These are phyloP conservation scores for Piper betle DNA, from an alignment of 164 flowering plant genomes.

Conservation along the genomic window DNA sequence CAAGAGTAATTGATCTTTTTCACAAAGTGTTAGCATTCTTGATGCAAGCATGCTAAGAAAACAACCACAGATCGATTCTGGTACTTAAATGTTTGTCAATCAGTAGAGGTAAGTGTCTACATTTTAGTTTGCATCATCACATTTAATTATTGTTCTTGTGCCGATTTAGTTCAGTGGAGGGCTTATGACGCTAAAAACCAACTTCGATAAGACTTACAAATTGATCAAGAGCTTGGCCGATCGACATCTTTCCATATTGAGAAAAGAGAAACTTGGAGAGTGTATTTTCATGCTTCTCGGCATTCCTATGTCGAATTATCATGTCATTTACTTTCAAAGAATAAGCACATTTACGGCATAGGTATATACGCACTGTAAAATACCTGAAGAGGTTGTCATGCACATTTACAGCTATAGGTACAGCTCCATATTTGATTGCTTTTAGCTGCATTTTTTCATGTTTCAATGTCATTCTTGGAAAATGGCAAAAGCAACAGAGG, in stretches of 20 bases:
- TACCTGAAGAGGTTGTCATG: conserved; percentile 2
- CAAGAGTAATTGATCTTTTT: no score
- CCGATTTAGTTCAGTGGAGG: no score
- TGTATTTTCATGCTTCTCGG: conserved; percentile 16
- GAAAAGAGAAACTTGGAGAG: conserved; percentile 29
- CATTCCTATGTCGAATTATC: conserved; percentile 19
- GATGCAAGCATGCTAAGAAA: no score
- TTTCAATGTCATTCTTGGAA: not conserved
- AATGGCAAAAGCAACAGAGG: not conserved
- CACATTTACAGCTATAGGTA: conserved; percentile 34
- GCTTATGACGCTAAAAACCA: not conserved
- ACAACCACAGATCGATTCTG: no score
- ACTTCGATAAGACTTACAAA: conserved; percentile 31
- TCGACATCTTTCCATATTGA: conserved; percentile 40
- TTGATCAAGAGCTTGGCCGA: conserved; percentile 56
- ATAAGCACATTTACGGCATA: not conserved
- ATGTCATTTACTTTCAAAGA: not conserved
- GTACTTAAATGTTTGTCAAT: no score
- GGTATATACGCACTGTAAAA: conserved; percentile 12
- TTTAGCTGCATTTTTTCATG: conserved; percentile 36
- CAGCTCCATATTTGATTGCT: conserved; percentile 72
- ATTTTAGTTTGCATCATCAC: no score
- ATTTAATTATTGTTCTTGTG: not conserved
- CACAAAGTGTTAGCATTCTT: no score
- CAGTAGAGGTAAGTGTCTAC: no score